A percentile compares a stretch with the other conserved stretches of the same genome.
phyloP scores from a whole-genome alignment of 2,329 filamentous ascomycete species.

The Colletotrichum agaves region DNA sequence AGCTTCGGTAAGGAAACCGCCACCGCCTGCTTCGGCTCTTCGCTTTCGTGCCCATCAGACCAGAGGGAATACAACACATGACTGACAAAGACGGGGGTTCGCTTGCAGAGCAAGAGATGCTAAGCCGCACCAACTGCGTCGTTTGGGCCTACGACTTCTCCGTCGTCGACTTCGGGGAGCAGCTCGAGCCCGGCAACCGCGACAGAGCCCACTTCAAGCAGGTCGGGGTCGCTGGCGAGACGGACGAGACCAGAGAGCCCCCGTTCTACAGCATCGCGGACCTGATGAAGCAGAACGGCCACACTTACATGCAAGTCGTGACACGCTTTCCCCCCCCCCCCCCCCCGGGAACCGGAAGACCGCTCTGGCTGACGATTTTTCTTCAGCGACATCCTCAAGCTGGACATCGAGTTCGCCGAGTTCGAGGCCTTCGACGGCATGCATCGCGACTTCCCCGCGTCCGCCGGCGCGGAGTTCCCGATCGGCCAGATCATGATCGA shows the following conservation, averaged over 20 bases:
- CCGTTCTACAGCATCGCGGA: conserved; percentile 49
- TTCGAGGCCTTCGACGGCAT: conserved; percentile 45
- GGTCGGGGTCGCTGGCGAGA: conserved; percentile 45
- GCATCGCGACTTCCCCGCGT: conserved; percentile 39
- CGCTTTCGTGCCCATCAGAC: too few relatives aligned
- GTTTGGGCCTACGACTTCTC: conserved; percentile 54
- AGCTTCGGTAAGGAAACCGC: conserved; percentile 44
- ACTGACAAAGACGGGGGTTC: background rate
- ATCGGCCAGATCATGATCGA: conserved; percentile 41
- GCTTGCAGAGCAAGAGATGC: conserved; percentile 47
- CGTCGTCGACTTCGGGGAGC: conserved; percentile 46
- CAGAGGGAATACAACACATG: too few relatives aligned
- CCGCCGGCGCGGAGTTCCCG: conserved; percentile 31
- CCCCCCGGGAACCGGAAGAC: too few relatives aligned
- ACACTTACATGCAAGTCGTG: conserved; percentile 46
- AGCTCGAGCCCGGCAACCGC: conserved; percentile 42
- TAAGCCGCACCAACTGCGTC: conserved; percentile 50
- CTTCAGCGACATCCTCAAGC: conserved; percentile 51
- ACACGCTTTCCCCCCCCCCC: background rate
- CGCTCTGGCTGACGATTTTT: too few relatives aligned
- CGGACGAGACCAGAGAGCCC: conserved; percentile 41
- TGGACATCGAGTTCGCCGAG: conserved; percentile 52
- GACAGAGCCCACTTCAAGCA: conserved; percentile 47
- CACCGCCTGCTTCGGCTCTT: too few relatives aligned
- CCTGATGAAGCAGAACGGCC: conserved; percentile 50